Evolutionary conservation across 345 rosid genomes (phyloP), one percentile per base, ranked within the genome.

Genomic region (Linum tenue): DNA sequence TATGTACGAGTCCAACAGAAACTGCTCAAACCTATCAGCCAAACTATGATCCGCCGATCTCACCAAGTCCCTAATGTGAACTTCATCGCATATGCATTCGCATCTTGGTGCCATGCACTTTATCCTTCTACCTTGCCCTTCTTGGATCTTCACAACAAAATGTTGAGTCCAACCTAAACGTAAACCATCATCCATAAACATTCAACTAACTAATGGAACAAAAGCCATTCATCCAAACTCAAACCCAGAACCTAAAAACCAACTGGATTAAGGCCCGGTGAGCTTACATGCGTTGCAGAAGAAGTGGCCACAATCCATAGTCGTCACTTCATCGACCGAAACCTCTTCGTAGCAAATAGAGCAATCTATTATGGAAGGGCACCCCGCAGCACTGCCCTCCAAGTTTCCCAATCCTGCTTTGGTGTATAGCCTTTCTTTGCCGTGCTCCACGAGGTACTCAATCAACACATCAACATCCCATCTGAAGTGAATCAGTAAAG

Each of bases 241-340:
- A 67, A 71, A 70, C 50, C 55, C 31, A 39, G 58, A 60, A 42
- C 36, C 35, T 1, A n/a, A 35, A 35, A 66, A 15, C 58, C 39
- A 3, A 40, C 39, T 1, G 48, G n/a, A 16, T 14, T 5, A 9
- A 22, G 31, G 31, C 31, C 31, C 31, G 31, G 31, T 4, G 38
- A n/a, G 74, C 83, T 76, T 68, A 80, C 83, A 80, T 62, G 4
- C 56, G 55, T 77, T 80, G 79, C 83, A 80, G 69, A 80, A 80
- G 63, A 9, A 64, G 50, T 80, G 83, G 41, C 80, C 75, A 38
- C 83, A 80, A 66, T 77, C 80, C 83, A 80, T 80, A 37, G 64
- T 44, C 41, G 80, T 74, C 38, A 72, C 39, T 37, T 73, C 65
- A 39, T 60, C 14, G 3, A 64, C 69, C 10, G 70, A 67, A 17